A percentile compares a stretch with the other conserved stretches of the same genome.
phyloP scores from a whole-genome alignment of 2,329 filamentous ascomycete genomes.

The Apiospora pterosperma region DNA sequence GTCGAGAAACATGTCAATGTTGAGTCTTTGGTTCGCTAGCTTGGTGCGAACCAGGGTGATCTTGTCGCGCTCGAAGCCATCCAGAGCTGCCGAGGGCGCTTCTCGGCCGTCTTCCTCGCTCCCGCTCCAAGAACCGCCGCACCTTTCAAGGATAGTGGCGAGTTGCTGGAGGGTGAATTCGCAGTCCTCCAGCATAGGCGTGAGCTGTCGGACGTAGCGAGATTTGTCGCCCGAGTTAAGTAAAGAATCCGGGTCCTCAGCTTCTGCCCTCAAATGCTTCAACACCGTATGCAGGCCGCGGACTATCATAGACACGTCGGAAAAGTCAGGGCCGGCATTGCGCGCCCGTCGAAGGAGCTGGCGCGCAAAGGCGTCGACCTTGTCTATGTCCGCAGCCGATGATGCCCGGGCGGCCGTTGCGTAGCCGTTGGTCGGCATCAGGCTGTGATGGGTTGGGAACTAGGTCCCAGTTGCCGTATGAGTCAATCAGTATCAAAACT shows the following conservation, averaged over 20 bases:
- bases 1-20: conserved; percentile 54
- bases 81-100: conserved; percentile 21
- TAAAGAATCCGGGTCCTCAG: conserved; percentile 52
- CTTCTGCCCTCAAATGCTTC: conserved; percentile 55
- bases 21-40: conserved; percentile 49
- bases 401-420: conserved; percentile 11
- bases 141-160: conserved; percentile 48
- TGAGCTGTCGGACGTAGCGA: conserved; percentile 47
- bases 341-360: conserved; percentile 53
- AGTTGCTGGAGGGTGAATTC: conserved; percentile 54
- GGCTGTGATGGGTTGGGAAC: conserved; percentile 8
- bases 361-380: conserved; percentile 52
- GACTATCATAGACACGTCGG: conserved; percentile 46
- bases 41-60: conserved; percentile 41
- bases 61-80: conserved; percentile 34
- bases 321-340: conserved; percentile 45
- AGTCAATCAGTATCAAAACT: conserved; percentile 1
- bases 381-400: conserved; percentile 46
- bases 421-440: conserved; percentile 25
- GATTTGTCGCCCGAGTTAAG: conserved; percentile 41
- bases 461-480: conserved; percentile 4
- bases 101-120: conserved; percentile 18
- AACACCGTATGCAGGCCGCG: conserved; percentile 53
- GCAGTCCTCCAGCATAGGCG: conserved; percentile 51
- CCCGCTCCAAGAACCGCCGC: conserved; percentile 23